phyloP scores from a whole-genome alignment of 2,329 filamentous ascomycete species.

The Aureobasidium sp. region DNA sequence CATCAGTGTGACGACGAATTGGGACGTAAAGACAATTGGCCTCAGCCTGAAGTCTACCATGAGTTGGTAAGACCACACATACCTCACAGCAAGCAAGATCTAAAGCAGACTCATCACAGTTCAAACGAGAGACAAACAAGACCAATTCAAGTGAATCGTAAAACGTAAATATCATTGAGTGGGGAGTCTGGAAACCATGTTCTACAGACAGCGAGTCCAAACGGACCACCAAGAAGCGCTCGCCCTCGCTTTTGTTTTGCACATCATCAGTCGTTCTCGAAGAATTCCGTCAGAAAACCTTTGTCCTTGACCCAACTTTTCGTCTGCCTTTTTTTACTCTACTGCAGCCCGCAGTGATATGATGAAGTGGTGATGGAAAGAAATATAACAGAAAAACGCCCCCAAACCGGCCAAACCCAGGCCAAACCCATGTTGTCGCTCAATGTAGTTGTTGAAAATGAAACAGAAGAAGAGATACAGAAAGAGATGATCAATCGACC shows the following conservation, averaged over 20 bases:
- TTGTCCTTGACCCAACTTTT: slow-evolving; percentile 7
- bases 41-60: too few relatives aligned
- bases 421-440: slow-evolving; percentile 11
- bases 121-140: not conserved
- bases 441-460: slow-evolving; percentile 8
- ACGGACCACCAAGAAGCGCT: slow-evolving; percentile 7
- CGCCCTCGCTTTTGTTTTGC: slow-evolving; percentile 13
- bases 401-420: slow-evolving; percentile 5
- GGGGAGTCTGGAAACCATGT: slow-evolving; percentile 12
- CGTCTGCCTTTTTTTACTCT: slow-evolving; percentile 9
- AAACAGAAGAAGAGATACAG: slow-evolving; percentile 10
- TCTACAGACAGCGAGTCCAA: slow-evolving; percentile 15
- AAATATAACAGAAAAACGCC: slow-evolving; percentile 4
- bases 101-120: not conserved
- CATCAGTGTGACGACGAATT: too few relatives aligned
- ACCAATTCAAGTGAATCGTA: not conserved
- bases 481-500: slow-evolving; percentile 8
- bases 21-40: too few relatives aligned
- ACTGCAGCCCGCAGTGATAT: slow-evolving; percentile 11
- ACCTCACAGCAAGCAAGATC: too few relatives aligned
- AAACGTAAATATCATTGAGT: slow-evolving; percentile 10
- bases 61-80: too few relatives aligned
- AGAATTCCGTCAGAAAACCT: slow-evolving; percentile 7
- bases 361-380: slow-evolving; percentile 6
- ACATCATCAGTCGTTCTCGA: slow-evolving; percentile 14